Evolutionary conservation across 192 early-diverging fungal species (phyloP).

Genomic region (Rhizophagus sp.): DNA sequence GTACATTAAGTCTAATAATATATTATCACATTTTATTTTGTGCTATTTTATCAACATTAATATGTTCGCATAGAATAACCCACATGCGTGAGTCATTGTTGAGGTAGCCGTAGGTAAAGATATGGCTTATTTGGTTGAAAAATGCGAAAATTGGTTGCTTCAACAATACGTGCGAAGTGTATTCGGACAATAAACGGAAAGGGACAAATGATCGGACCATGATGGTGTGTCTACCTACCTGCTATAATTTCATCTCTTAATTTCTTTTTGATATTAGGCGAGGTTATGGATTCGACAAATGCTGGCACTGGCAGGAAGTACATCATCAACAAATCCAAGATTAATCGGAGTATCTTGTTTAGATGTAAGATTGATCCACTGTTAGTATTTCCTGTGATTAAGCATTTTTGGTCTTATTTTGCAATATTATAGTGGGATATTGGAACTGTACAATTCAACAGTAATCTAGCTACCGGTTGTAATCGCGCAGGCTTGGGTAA

Average conservation of each 20-base stretch:
- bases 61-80: conserved; percentile 15
- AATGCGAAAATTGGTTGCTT: conserved; percentile 9
- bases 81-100: conserved; percentile 15
- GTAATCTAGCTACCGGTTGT: neutral
- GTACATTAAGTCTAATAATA: conserved; percentile 26
- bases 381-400: conserved; percentile 21
- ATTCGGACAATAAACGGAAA: neutral
- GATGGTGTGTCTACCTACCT: conserved; percentile 14
- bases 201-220: neutral
- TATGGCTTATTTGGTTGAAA: neutral
- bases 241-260: conserved; percentile 22
- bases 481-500: neutral
- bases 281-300: conserved; percentile 7
- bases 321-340: neutral
- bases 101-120: conserved; percentile 17
- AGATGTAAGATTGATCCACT: conserved; percentile 17
- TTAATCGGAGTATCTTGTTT: neutral
- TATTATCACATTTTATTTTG: conserved; percentile 27
- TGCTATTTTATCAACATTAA: conserved; percentile 15
- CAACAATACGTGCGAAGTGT: conserved; percentile 19
- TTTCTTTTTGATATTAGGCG: conserved; percentile 29
- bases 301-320: neutral
- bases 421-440: conserved; percentile 22
- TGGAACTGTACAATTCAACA: conserved; percentile 13
- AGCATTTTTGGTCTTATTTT: conserved; percentile 10